Evolutionary conservation across 2,329 filamentous ascomycete genomes (phyloP).

Genomic region (Polychaeton citri): DNA sequence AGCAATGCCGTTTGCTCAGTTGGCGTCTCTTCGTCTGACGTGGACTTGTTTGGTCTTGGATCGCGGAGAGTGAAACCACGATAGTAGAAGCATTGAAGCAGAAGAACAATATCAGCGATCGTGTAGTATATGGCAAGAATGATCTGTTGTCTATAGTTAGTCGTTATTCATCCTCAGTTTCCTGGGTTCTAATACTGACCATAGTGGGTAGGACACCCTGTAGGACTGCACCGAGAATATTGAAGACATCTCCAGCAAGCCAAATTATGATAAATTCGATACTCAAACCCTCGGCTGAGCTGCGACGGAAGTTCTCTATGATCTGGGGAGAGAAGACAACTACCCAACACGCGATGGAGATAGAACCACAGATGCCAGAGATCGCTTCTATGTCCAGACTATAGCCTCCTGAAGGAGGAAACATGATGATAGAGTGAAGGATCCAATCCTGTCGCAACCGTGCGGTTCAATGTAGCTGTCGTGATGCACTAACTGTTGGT

Average conservation of each 20-base stretch:
- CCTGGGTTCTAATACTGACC: constrained; percentile 44
- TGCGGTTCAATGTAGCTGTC: too few species aligned
- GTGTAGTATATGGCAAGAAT: constrained; percentile 94
- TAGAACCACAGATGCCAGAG: constrained; percentile 85
- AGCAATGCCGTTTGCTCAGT: constrained; percentile 24
- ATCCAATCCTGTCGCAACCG: too few species aligned
- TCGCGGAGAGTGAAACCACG: constrained; percentile 75
- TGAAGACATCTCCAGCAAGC: constrained; percentile 91
- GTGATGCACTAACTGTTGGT: too few species aligned
- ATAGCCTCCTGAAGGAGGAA: constrained; percentile 40
- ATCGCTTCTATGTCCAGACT: constrained; percentile 80
- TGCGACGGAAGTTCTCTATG: constrained; percentile 78
- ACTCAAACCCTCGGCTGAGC: constrained; percentile 76
- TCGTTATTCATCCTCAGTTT: background rate
- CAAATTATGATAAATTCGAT: constrained; percentile 87
- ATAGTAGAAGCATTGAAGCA: constrained; percentile 92
- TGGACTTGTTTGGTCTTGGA: constrained; percentile 33
- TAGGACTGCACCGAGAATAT: constrained; percentile 81
- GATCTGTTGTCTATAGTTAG: too few species aligned
- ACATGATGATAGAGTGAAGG: too few species aligned
- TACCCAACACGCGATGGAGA: constrained; percentile 96
- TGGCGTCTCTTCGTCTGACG: constrained; percentile 9
- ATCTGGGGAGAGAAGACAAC: constrained; percentile 97
- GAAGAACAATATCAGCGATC: constrained; percentile 74
- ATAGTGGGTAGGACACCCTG: constrained; percentile 91